Conservation (phyloP, 345 rosid species). For the Boechera stricta region DNA sequence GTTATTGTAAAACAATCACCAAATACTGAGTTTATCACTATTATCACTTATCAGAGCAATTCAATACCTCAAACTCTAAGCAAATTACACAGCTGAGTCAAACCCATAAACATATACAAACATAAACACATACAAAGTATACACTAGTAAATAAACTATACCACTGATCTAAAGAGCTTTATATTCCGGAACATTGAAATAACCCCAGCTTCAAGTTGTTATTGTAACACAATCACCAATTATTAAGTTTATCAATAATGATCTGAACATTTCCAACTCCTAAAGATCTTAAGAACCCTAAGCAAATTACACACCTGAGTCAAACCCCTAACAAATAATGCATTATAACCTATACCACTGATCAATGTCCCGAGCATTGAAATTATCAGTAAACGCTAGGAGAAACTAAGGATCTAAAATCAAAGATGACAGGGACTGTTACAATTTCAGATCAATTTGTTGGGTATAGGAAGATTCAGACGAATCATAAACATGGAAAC, state of each 20-base stretch:
- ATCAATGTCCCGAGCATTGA: neutral
- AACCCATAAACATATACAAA: neutral
- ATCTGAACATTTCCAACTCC: neutral
- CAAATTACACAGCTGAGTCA: neutral
- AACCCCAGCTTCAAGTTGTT: neutral
- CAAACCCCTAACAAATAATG: neutral
- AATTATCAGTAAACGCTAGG: neutral
- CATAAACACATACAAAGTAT: neutral
- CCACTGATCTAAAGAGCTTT: constrained; percentile 6
- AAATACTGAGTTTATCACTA: neutral
- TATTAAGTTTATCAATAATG: neutral
- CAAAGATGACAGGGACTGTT: neutral
- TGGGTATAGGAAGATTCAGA: neutral
- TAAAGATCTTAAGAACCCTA: neutral
- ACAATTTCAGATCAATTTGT: constrained; percentile 11
- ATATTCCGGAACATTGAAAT: neutral
- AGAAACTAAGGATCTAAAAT: neutral
- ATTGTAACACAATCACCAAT: neutral
- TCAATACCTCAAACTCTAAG: neutral
- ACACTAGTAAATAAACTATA: neutral
- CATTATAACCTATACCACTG: neutral
- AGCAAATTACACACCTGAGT: neutral
- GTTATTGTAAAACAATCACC: constrained; percentile 4
- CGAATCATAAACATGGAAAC: neutral
- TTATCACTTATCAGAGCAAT: neutral